A percentile compares a stretch with the other conserved stretches of the same genome.
phyloP scores from a whole-genome alignment of 139 green algal species.

The Nannochloris sp. region DNA sequence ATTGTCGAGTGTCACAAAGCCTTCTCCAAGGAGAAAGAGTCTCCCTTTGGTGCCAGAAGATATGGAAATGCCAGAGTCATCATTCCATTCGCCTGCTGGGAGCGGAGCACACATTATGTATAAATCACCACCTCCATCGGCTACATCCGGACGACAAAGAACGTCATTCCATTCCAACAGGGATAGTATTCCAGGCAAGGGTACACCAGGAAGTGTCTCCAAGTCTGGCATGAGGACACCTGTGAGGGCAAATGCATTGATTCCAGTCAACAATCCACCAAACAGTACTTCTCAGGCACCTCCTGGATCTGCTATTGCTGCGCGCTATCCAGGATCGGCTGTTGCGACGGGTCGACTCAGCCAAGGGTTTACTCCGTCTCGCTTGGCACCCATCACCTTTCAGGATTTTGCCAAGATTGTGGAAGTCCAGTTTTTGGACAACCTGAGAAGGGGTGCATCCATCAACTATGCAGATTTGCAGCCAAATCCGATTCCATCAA shows the following conservation, averaged over 20 bases:
- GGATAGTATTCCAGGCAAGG: background rate
- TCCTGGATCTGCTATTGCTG: constrained; percentile 13
- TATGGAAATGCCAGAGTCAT: constrained; percentile 2
- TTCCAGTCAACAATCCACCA: constrained; percentile 1
- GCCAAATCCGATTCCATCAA: constrained; percentile 23
- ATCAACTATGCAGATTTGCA: constrained; percentile 54
- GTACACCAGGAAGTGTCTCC: background rate
- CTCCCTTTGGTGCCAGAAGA: background rate
- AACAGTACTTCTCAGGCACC: background rate
- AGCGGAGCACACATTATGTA: background rate
- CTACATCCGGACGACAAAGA: background rate
- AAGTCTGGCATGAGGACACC: constrained; percentile 2
- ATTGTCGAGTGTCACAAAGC: background rate
- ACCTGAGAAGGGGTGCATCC: constrained; percentile 62
- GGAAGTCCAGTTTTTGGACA: constrained; percentile 68
- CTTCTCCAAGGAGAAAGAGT: background rate
- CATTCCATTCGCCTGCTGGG: background rate
- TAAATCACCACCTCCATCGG: background rate
- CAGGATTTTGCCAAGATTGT: constrained; percentile 56
- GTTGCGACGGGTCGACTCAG: constrained; percentile 3
- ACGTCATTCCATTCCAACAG: background rate
- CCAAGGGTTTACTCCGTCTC: constrained; percentile 13
- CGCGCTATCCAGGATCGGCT: constrained; percentile 17
- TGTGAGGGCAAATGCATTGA: constrained; percentile 3
- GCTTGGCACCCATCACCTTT: constrained; percentile 34